Conservation (phyloP, 2,329 filamentous ascomycete species). For the Neofusicoccum parvum region DNA sequence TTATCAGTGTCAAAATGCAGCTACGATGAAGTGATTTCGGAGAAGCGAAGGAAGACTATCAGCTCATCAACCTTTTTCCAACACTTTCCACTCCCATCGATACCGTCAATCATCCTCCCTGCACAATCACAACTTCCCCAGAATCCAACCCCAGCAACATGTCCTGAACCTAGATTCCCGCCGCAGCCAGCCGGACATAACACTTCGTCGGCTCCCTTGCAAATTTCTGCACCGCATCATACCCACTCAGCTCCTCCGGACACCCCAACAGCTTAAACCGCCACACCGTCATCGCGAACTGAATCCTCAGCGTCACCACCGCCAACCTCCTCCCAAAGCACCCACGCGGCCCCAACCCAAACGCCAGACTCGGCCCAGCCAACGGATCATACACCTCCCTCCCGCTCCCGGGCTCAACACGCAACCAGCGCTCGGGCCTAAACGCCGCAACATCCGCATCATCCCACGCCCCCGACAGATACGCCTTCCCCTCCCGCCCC, state of each 20-base stretch:
- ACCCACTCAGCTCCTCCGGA: neutral
- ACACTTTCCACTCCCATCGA: too few relatives aligned
- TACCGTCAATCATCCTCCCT: too few relatives aligned
- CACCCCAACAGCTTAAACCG: slow-evolving; percentile 26
- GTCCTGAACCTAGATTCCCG: too few relatives aligned
- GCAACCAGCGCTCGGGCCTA: neutral
- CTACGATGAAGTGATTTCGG: too few relatives aligned
- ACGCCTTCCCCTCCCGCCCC: neutral
- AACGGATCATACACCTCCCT: neutral
- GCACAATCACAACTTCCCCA: too few relatives aligned
- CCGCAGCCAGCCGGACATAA: neutral
- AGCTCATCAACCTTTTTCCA: too few relatives aligned
- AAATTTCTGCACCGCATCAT: neutral
- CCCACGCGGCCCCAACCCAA: slow-evolving; percentile 30
- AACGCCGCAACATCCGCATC: neutral
- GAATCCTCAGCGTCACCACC: slow-evolving; percentile 26
- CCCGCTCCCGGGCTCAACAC: neutral
- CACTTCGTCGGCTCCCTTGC: neutral
- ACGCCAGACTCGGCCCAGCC: slow-evolving; percentile 14
- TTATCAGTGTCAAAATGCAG: too few relatives aligned
- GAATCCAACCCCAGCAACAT: too few relatives aligned
- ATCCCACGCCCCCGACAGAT: neutral
- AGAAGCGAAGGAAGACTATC: too few relatives aligned
- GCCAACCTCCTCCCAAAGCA: slow-evolving; percentile 34
- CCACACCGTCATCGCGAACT: slow-evolving; percentile 28